Conservation (phyloP, 2,329 filamentous ascomycete species). For the Aspergillus proliferans region DNA sequence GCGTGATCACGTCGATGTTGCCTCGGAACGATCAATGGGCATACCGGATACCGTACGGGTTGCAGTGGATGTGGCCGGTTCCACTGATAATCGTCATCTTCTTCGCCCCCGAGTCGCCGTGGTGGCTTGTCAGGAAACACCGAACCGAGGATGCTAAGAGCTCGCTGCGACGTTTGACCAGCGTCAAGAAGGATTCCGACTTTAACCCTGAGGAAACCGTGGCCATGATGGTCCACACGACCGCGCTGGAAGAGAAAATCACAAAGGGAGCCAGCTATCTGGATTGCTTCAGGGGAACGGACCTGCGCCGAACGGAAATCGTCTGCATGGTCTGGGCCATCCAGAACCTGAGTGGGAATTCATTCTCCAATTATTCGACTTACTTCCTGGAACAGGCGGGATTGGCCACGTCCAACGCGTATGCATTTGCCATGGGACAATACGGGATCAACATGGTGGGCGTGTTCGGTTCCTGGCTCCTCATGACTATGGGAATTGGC, state of each 20-base stretch:
- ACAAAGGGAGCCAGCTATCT: conserved; percentile 67
- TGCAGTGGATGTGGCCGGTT: conserved; percentile 51
- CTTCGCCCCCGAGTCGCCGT: conserved; percentile 47
- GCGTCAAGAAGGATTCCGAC: conserved; percentile 50
- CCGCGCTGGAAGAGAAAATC: conserved; percentile 69
- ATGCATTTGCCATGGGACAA: conserved; percentile 53
- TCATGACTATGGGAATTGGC: conserved; percentile 70
- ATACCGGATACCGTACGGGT: conserved; percentile 46
- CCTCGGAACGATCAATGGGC: conserved; percentile 44
- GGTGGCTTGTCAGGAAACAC: conserved; percentile 46
- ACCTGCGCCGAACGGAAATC: conserved; percentile 72
- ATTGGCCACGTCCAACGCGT: conserved; percentile 44
- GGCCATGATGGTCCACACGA: conserved; percentile 89
- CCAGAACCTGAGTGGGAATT: conserved; percentile 59
- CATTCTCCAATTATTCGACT: conserved; percentile 59
- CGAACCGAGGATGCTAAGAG: conserved; percentile 43
- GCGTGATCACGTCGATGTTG: conserved; percentile 46
- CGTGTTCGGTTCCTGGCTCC: conserved; percentile 72
- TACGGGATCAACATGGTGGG: conserved; percentile 69
- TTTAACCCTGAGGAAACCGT: conserved; percentile 80
- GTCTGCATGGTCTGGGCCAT: conserved; percentile 60
- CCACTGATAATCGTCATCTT: conserved; percentile 43
- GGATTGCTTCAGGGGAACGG: conserved; percentile 77
- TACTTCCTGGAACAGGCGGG: conserved; percentile 55
- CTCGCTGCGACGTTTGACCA: conserved; percentile 41